Evolutionary conservation across 129 eudicot genomes (phyloP).

Genomic region (Flaveria linearis): DNA sequence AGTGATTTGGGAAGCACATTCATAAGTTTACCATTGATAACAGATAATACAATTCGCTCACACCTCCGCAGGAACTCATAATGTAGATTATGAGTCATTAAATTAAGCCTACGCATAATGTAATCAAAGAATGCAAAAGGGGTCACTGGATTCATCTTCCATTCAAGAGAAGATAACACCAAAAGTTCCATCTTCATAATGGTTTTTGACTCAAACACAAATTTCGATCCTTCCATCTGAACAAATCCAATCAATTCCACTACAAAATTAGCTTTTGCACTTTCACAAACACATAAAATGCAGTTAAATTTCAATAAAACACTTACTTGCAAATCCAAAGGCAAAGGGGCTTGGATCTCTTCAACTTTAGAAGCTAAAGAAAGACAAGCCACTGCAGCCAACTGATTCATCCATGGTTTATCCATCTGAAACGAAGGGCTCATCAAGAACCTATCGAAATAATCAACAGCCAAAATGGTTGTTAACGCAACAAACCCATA

Average conservation of each 20-base stretch:
- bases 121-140: constrained; percentile 79
- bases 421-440: constrained; percentile 55
- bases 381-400: constrained; percentile 86
- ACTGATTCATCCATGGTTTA: constrained; percentile 92
- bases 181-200: constrained; percentile 86
- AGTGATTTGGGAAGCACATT: constrained; percentile 20
- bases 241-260: constrained; percentile 28
- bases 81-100: constrained; percentile 53
- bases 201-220: constrained; percentile 74
- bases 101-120: constrained; percentile 67
- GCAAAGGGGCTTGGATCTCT: constrained; percentile 86
- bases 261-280: constrained; percentile 24
- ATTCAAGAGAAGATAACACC: constrained; percentile 73
- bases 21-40: constrained; percentile 59
- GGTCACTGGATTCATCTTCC: constrained; percentile 94
- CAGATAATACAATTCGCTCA: constrained; percentile 57
- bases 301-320: not conserved
- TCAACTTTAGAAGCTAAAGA: constrained; percentile 94
- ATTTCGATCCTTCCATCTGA: constrained; percentile 69
- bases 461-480: constrained; percentile 74
- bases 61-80: constrained; percentile 66
- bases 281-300: constrained; percentile 31
- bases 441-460: constrained; percentile 66
- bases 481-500: constrained; percentile 63
- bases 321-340: constrained; percentile 78